A percentile compares a stretch with the other conserved stretches of the same genome.
These are phyloP conservation scores for Globisporangium spinosum DNA, from an alignment of 352 stramenopile genomes.

Conservation along the genomic window DNA sequence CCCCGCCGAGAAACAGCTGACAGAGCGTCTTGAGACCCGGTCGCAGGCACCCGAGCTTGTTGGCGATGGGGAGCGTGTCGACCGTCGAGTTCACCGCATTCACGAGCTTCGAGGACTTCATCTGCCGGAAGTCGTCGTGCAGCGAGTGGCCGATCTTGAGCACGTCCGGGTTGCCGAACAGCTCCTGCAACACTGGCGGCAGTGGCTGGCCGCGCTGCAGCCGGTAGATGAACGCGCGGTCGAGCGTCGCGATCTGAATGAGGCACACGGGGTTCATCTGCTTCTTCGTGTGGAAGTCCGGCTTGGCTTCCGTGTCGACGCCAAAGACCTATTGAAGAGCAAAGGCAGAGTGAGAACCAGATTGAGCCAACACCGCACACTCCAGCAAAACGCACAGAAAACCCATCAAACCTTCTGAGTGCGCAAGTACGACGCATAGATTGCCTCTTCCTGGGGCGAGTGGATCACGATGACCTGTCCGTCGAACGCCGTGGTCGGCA, in stretches of 20 bases:
- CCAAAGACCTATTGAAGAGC: constrained; percentile 27
- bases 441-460: constrained; percentile 48
- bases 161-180: constrained; percentile 54
- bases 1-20: constrained; percentile 64
- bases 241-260: constrained; percentile 75
- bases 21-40: constrained; percentile 71
- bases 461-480: constrained; percentile 61
- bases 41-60: constrained; percentile 71
- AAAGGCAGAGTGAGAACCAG: background rate
- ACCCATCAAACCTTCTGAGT: constrained; percentile 30
- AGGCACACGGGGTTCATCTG: constrained; percentile 67
- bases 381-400: background rate
- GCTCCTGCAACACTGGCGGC: constrained; percentile 47
- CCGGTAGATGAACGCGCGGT: constrained; percentile 70
- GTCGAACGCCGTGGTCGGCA: constrained; percentile 48
- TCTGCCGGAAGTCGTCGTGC: constrained; percentile 66
- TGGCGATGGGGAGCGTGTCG: constrained; percentile 75
- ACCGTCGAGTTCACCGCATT: constrained; percentile 61
- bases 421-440: constrained; percentile 45
- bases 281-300: constrained; percentile 54
- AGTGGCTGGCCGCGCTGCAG: constrained; percentile 48
- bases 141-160: constrained; percentile 81
- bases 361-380: background rate
- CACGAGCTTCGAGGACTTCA: constrained; percentile 58
- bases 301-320: constrained; percentile 79